A percentile compares a stretch with the other conserved stretches of the same genome.
Evolutionary conservation across 257 asterid species (phyloP).

Genomic region (Solanum chmielewskii): DNA sequence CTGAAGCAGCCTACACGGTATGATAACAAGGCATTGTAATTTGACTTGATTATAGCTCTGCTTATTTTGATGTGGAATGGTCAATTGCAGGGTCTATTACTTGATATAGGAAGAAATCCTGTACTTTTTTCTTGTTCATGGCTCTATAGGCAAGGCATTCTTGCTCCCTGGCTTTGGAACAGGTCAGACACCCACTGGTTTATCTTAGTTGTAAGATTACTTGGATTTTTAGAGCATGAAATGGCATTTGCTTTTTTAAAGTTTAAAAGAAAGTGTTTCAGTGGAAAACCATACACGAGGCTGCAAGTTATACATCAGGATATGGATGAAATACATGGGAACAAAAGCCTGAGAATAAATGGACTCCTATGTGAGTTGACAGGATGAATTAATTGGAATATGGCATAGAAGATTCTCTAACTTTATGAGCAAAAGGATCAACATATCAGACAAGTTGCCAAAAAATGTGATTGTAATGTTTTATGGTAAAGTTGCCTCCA

Average conservation of each 20-base stretch:
- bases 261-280: not conserved
- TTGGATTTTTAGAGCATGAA: not conserved
- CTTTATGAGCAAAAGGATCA: not conserved
- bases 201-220: not conserved
- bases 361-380: not conserved
- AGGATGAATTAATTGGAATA: not conserved
- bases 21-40: not conserved
- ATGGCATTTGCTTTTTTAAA: not conserved
- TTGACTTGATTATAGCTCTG: not conserved
- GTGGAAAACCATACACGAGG: not conserved
- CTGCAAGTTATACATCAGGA: not conserved
- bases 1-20: conserved; percentile 30
- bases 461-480: not conserved
- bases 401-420: not conserved
- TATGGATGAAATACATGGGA: not conserved
- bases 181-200: conserved; percentile 7
- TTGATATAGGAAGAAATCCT: conserved; percentile 25
- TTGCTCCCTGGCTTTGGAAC: conserved; percentile 18
- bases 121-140: conserved; percentile 15
- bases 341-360: not conserved
- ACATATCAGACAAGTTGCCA: not conserved
- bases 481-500: not conserved
- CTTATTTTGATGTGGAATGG: not conserved
- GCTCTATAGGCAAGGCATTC: conserved; percentile 22
- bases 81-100: conserved; percentile 17